Evolutionary conservation across 306 rosid genomes (phyloP).

Genomic region (Pterocarpus santalinus): DNA sequence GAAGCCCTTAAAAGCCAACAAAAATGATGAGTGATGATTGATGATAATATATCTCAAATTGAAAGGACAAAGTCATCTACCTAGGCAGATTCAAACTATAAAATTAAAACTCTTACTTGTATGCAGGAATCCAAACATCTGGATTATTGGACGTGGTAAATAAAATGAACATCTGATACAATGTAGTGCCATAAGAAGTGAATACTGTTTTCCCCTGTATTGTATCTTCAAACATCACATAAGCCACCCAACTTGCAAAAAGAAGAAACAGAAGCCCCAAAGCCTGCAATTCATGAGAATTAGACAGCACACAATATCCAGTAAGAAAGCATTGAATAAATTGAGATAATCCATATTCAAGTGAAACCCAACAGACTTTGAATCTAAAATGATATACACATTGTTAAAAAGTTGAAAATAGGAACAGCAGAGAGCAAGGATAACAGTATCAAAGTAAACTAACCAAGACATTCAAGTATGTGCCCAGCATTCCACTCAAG

Average conservation of each 20-base stretch:
- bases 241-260: slow-evolving; percentile 94
- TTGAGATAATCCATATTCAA: slow-evolving; percentile 39
- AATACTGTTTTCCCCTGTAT: slow-evolving; percentile 77
- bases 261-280: slow-evolving; percentile 87
- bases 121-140: slow-evolving; percentile 99
- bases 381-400: not conserved
- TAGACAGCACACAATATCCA: slow-evolving; percentile 10
- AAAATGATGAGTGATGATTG: slow-evolving; percentile 29
- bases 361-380: slow-evolving; percentile 25
- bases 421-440: slow-evolving; percentile 37
- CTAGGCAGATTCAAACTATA: slow-evolving; percentile 33
- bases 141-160: slow-evolving; percentile 97
- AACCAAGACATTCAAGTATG: slow-evolving; percentile 89
- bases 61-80: slow-evolving; percentile 41
- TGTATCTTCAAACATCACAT: slow-evolving; percentile 96
- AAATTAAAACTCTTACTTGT: slow-evolving; percentile 75
- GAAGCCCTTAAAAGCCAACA: slow-evolving; percentile 75
- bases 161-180: slow-evolving; percentile 85
- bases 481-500: slow-evolving; percentile 92
- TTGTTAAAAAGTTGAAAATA: slow-evolving; percentile 30
- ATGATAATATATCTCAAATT: slow-evolving; percentile 27
- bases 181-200: slow-evolving; percentile 82
- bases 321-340: slow-evolving; percentile 33
- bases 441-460: slow-evolving; percentile 54
- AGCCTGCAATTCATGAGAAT: slow-evolving; percentile 72